Evolutionary conservation across 768 basidiomycete species (phyloP).

Genomic region (Candolleomyces aberdarensis): DNA sequence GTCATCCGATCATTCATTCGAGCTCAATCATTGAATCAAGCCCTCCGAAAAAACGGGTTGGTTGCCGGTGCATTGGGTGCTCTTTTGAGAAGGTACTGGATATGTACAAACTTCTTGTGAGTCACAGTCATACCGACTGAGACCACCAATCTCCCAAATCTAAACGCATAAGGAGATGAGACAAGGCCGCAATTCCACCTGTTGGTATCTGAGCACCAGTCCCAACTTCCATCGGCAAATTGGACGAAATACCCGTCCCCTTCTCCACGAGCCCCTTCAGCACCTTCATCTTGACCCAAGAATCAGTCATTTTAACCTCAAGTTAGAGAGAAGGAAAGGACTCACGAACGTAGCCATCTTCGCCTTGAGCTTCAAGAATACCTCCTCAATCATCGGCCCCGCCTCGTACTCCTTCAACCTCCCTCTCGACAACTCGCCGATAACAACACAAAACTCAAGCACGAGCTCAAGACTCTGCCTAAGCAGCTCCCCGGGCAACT

Average conservation of each 20-base stretch:
- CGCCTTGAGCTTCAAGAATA: conserved; percentile 49
- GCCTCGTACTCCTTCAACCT: conserved; percentile 64
- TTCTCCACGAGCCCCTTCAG: conserved; percentile 59
- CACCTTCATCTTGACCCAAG: conserved; percentile 44
- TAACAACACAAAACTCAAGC: conserved; percentile 63
- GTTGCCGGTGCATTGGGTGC: too few species aligned
- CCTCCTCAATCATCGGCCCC: conserved; percentile 49
- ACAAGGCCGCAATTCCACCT: conserved; percentile 53
- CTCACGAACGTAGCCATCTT: conserved; percentile 61
- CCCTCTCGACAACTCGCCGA: conserved; percentile 55
- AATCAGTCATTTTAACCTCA: conserved; percentile 8
- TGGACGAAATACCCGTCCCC: conserved; percentile 22
- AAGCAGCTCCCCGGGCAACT: conserved; percentile 60
- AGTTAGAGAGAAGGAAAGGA: conserved; percentile 1
- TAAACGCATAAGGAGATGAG: conserved; percentile 51
- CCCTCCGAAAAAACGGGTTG: too few species aligned
- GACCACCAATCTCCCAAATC: conserved; percentile 62
- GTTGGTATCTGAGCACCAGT: conserved; percentile 33
- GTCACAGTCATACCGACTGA: neutral
- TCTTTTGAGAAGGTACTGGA: too few species aligned
- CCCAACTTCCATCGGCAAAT: conserved; percentile 18
- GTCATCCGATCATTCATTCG: too few species aligned
- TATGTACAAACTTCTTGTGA: too few species aligned
- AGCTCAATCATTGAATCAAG: too few species aligned
- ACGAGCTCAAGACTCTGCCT: conserved; percentile 61